These are phyloP conservation scores for Streptanthus diversifolius DNA, from an alignment of 345 rosid species.

Conservation along the genomic window DNA sequence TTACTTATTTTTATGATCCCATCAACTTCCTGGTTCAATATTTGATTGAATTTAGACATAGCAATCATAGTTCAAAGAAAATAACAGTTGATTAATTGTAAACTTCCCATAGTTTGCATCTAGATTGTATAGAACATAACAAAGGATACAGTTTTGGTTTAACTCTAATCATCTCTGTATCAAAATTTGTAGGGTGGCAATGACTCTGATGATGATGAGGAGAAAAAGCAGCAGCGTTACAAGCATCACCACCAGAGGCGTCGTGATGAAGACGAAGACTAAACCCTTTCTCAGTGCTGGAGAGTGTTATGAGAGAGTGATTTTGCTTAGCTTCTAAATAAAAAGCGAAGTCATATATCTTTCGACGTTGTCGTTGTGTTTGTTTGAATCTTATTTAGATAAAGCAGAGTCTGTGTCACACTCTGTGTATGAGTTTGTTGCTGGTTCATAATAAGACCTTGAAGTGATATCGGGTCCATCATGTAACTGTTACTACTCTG, in stretches of 20 bases:
- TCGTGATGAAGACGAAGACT: slow-evolving; percentile 54
- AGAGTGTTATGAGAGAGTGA: slow-evolving; percentile 11
- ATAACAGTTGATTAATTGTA: no score
- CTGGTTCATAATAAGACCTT: slow-evolving; percentile 20
- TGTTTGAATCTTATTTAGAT: slow-evolving; percentile 12
- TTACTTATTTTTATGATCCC: not conserved
- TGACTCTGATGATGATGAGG: slow-evolving; percentile 49
- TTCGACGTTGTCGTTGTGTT: slow-evolving; percentile 8
- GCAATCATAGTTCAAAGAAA: no score
- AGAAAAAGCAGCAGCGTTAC: slow-evolving; percentile 44
- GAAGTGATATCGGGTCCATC: slow-evolving; percentile 10
- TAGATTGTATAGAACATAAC: not conserved
- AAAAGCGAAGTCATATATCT: slow-evolving; percentile 19
- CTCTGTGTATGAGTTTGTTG: slow-evolving; percentile 16
- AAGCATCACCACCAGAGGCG: slow-evolving; percentile 54
- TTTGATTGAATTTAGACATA: not conserved
- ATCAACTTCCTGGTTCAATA: not conserved
- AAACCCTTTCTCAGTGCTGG: not conserved
- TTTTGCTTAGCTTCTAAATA: slow-evolving; percentile 30
- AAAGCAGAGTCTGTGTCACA: slow-evolving; percentile 14
- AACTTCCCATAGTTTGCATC: no score
- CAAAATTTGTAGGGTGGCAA: slow-evolving; percentile 53
- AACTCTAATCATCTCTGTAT: not conserved
- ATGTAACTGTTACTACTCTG: slow-evolving; percentile 23
- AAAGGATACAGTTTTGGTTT: not conserved